Base-by-base conservation (phyloP, 306 rosid species). In the Ormosia semicastrata region DNA sequence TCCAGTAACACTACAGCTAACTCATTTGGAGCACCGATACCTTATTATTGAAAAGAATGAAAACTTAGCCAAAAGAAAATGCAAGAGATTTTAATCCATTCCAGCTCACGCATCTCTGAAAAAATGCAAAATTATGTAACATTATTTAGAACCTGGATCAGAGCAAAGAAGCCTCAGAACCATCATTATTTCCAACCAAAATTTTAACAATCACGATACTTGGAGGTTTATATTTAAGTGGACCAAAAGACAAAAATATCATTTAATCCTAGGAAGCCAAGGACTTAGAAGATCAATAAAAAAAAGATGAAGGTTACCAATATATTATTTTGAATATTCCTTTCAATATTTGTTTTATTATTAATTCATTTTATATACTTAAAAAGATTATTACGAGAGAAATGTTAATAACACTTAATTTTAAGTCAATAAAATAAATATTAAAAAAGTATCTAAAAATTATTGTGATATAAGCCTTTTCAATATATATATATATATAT, bases 91-190 rank as follows among this genome's bases (percentile, higher is more conserved):
- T 81, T 29, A 75, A 54, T 32, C 44, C 32, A 66, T 54, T 33
- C 50, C 13, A 66, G 63, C 2, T 9, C 36, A 14, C 18, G 18
- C 49, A 60, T 60, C 53, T 49, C 60, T 24, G 62, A 14, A 36
- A 79, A 50, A 72, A 58, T 14, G n/a, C 17, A 72, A 60, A 72
- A 71, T 14, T 36, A 14, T 13, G 24, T 56, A 58, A 59, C 43
- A 84, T 57, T 44, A n/a, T 14, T 76, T 30, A 77, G 76, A 86
- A 73, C 81, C 84, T 67, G 71, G 37, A 67, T 47, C 64, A 73
- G 43, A 39, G 56, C 78, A 63, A 66, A 82, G 70, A 65, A 66
- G 41, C 79, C 66, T 78, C 59, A 82, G 5, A 66, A 71, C 58
- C 66, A 46, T 24, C 83, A 76, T 77, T 57, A 12, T 71, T 34